These are phyloP conservation scores for Penicillium sp. DNA, from an alignment of 2,329 filamentous ascomycete genomes.

Conservation along the genomic window DNA sequence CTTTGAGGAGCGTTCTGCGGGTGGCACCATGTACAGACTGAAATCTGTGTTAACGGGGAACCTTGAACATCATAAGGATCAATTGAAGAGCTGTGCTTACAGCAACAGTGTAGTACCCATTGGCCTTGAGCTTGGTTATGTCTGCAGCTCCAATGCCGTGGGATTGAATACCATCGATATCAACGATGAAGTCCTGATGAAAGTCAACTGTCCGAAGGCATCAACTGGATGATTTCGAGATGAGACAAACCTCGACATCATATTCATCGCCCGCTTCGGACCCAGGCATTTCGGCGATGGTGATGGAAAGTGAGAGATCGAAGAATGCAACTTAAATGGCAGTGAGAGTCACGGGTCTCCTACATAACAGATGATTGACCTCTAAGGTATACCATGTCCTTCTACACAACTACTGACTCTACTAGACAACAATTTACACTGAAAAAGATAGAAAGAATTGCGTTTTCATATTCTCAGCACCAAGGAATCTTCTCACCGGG, in stretches of 20 bases:
- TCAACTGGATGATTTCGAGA: neutral
- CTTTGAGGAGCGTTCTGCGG: conserved; percentile 61
- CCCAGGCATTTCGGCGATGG: conserved; percentile 47
- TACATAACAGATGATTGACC: neutral
- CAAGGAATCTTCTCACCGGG: conserved; percentile 21
- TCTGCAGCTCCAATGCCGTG: conserved; percentile 67
- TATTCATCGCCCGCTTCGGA: conserved; percentile 56
- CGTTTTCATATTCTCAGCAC: conserved; percentile 27
- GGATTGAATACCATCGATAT: conserved; percentile 66
- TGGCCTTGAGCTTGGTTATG: conserved; percentile 64
- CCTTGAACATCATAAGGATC: neutral
- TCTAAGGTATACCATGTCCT: neutral
- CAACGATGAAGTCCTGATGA: conserved; percentile 58
- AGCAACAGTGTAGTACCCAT: conserved; percentile 64
- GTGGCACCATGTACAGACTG: conserved; percentile 63
- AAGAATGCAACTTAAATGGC: neutral
- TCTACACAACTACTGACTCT: neutral
- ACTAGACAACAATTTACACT: neutral
- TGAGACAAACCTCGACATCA: conserved; percentile 46
- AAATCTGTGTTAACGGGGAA: neutral
- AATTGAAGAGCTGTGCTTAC: conserved; percentile 40
- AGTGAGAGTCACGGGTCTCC: neutral
- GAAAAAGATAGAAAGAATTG: conserved; percentile 10
- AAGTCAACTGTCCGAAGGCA: neutral
- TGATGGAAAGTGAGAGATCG: neutral